These are phyloP conservation scores for Plasmodium sp. DNA, from an alignment of 169 alveolate genomes.

Conservation along the genomic window DNA sequence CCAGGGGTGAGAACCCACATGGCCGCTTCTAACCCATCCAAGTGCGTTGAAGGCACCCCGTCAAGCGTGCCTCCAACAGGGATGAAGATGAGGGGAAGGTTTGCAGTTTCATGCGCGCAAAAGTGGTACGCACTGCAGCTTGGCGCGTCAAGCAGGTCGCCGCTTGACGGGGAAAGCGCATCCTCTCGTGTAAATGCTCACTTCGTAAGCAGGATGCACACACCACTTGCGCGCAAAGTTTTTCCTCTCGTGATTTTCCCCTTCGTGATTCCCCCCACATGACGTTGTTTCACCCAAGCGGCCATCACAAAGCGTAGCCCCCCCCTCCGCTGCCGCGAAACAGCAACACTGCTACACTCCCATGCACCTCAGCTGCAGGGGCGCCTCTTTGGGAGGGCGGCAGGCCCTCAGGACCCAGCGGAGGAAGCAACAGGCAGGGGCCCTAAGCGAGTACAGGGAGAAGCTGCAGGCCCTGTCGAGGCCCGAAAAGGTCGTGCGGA, in stretches of 20 bases:
- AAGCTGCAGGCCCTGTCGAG: background rate
- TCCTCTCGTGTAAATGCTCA: background rate
- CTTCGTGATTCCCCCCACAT: background rate
- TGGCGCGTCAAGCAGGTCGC: background rate
- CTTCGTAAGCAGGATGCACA: background rate
- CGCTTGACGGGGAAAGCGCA: background rate
- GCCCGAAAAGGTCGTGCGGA: constrained; percentile 22
- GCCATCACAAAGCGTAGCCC: background rate
- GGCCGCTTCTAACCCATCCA: background rate
- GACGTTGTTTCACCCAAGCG: background rate
- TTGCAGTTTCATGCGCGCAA: background rate
- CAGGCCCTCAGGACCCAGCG: background rate
- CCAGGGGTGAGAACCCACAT: background rate
- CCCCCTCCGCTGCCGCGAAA: background rate
- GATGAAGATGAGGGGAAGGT: background rate
- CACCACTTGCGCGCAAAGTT: background rate
- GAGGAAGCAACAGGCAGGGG: background rate
- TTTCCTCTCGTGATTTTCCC: too few species aligned
- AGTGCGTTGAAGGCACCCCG: background rate
- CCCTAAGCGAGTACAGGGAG: constrained; percentile 11
- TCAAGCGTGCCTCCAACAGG: background rate
- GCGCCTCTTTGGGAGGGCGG: background rate
- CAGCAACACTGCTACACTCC: too few species aligned
- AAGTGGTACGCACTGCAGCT: background rate
- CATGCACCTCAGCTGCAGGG: background rate